A percentile compares a stretch with the other conserved stretches of the same genome.
These are phyloP conservation scores for Xylariaceae sp. DNA, from an alignment of 2,329 filamentous ascomycete species.

Conservation along the genomic window DNA sequence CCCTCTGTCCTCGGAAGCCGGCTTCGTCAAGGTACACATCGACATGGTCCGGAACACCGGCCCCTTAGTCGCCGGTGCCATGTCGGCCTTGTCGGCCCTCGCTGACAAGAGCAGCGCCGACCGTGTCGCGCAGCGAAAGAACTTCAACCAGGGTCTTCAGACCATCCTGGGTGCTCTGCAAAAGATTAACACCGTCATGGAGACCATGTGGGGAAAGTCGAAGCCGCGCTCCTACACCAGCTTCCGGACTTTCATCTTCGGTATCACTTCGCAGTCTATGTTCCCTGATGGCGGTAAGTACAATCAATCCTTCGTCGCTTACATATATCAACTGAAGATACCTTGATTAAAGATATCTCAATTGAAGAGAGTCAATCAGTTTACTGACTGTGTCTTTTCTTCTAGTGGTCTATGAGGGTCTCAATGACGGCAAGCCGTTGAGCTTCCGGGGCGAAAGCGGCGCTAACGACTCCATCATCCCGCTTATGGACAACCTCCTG, in stretches of 20 bases:
- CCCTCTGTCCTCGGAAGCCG: constrained; percentile 81
- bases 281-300: constrained; percentile 65
- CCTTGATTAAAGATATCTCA: too few species aligned
- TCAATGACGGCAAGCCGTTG: constrained; percentile 63
- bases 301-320: not conserved
- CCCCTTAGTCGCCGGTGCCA: constrained; percentile 66
- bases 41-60: constrained; percentile 91
- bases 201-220: constrained; percentile 86
- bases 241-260: constrained; percentile 96
- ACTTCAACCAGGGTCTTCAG: constrained; percentile 60
- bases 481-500: constrained; percentile 80
- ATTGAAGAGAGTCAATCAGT: not conserved
- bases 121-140: constrained; percentile 38
- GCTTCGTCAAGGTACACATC: constrained; percentile 92
- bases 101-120: constrained; percentile 32
- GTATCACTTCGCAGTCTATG: constrained; percentile 89
- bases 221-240: constrained; percentile 78
- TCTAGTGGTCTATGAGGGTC: constrained; percentile 74
- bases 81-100: constrained; percentile 52
- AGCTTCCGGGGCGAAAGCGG: constrained; percentile 89
- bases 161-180: constrained; percentile 58
- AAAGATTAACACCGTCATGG: constrained; percentile 75
- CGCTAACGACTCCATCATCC: constrained; percentile 92
- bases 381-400: not conserved
- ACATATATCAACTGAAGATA: not conserved